phyloP scores from a whole-genome alignment of 2,329 filamentous ascomycete species.

The Aureobasidium sp. region DNA sequence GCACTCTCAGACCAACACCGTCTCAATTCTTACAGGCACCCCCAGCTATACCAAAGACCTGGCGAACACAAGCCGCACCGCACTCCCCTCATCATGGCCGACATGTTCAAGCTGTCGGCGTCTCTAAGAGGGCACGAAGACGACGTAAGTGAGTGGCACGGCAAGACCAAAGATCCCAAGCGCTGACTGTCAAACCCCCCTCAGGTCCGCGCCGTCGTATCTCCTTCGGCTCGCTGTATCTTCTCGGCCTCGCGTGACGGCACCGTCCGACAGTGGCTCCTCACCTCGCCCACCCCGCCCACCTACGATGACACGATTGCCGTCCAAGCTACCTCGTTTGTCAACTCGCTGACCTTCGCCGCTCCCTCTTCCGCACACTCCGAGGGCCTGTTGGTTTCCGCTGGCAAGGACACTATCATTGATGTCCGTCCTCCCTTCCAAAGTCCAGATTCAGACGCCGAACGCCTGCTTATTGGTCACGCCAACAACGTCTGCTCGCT shows the following conservation, averaged over 20 bases:
- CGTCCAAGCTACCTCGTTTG: constrained; percentile 72
- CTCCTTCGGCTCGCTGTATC: constrained; percentile 62
- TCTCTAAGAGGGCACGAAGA: constrained; percentile 83
- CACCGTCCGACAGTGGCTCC: constrained; percentile 80
- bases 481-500: constrained; percentile 80
- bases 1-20: neutral
- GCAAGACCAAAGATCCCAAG: neutral
- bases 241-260: constrained; percentile 87
- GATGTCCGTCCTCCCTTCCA: constrained; percentile 71
- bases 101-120: constrained; percentile 82
- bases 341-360: constrained; percentile 76
- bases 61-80: neutral
- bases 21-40: neutral
- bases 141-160: constrained; percentile 58
- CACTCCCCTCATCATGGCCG: constrained; percentile 48
- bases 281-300: constrained; percentile 56
- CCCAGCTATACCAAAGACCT: neutral
- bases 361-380: constrained; percentile 60
- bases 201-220: constrained; percentile 80
- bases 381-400: constrained; percentile 76
- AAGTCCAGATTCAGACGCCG: constrained; percentile 64
- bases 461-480: constrained; percentile 80
- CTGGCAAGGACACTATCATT: constrained; percentile 86
- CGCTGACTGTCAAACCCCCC: constrained; percentile 1
- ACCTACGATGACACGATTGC: constrained; percentile 70